Base-by-base conservation (phyloP, 2,329 filamentous ascomycete species). In the Xylariomycetidae sp. region DNA sequence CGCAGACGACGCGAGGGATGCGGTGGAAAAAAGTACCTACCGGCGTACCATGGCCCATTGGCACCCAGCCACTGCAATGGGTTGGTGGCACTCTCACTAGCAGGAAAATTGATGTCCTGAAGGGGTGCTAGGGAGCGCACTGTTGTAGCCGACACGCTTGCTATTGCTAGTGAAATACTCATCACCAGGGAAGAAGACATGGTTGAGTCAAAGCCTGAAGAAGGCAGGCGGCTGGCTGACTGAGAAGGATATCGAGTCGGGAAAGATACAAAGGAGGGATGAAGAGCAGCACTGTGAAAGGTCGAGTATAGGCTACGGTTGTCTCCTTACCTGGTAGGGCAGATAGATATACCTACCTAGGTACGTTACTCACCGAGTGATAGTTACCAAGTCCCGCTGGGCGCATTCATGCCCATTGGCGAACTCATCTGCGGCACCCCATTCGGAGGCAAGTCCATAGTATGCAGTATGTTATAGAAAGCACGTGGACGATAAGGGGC, bases 41-140 rank as follows among this genome's bases (percentile, higher is more conserved):
- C 70, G 18, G 68, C 59, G 41, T 64, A 67, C 55, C 67, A 77
- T 3, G 72, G 73, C 13, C 70, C 64, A 41, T 76, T 77, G 17
- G 64, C 72, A 14, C 72, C 72, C 11, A 72, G 45, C 54, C 67
- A 69, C 26, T 63, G 50, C 32, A 74, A 53, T 7, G 70, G 68
- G 37, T 66, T 61, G 7, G 49, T 51, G 1, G 62, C 63, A n/a
- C 37, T 52, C 5, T 42, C 36, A 40, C 51, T 54, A 7, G 45
- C 29, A 10, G 57, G 58, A 6, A 54, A 44, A 26, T 51, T 37
- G 33, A 61, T 56, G 40, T 58, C 54, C 17, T 59, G 49, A n/a
- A 31, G 37, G 5, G 57, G 58, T 12, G 46, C 44, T 11, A 60
- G 49, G 16, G 45, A 42, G 30, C 36, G 48, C 14, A 25, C 17